Base-by-base conservation (phyloP, 2,329 filamentous ascomycete species). In the Lasiodiplodia citricola region DNA sequence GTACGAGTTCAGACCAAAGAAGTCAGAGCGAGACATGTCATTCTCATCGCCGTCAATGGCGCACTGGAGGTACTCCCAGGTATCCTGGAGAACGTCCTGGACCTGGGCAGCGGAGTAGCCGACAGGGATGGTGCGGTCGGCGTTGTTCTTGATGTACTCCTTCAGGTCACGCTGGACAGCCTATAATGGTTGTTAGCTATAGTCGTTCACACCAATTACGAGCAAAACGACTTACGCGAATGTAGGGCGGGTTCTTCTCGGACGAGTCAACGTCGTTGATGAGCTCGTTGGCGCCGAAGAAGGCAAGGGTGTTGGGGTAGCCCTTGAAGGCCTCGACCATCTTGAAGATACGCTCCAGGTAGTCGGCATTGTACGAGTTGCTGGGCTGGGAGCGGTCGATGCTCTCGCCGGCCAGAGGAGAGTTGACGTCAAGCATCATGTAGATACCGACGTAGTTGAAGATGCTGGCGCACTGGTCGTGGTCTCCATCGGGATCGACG, bases 1-100 rank as follows among this genome's bases (percentile, higher is more conserved):
- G 81, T 89, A 90, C 81, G 86, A 88, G 82, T 94, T 94, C 68
- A 95, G 84, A 47, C 92, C 92, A 75, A 94, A 94, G 74, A 94
- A 83, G 75, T 95, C 92, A 67, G 86, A 88, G 37, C 87, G 86
- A 72, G 90, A 91, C 77, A 87, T 84, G 70, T 87, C 84, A 11
- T 55, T 21, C 28, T 80, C 74, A 79, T 74, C 51, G 70, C 84
- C 81, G 76, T 91, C 85, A 66, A 84, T 79, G 47, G 85, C 82
- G 81, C 92, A 94, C 77, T 91, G 86, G 81, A 94, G 85, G 82
- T 92, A 94, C 77, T 91, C 88, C 87, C 87, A 94, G 67, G 87
- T 91, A 74, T 94, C 92, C 76, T 90, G 84, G 28, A 94, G 87
- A 54, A 92, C 88, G 1, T 87, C 82, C 70, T 92, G 90, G 54